Evolutionary conservation across 2,329 filamentous ascomycete genomes (phyloP).

Genomic region (Diaporthe longicolla): DNA sequence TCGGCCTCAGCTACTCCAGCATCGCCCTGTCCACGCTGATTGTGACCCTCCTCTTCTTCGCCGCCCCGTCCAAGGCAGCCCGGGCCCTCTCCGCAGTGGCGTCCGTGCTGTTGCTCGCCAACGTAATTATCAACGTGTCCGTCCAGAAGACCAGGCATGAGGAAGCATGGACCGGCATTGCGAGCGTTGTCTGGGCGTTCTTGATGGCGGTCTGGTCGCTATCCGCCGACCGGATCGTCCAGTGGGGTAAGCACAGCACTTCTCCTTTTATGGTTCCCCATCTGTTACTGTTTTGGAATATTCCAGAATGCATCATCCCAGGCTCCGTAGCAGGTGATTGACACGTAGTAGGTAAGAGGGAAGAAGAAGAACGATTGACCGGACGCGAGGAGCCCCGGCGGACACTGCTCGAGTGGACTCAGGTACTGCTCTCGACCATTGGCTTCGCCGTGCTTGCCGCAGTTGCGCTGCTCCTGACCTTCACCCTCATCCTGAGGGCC

Average conservation of each 20-base stretch:
- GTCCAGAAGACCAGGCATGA: conserved; percentile 83
- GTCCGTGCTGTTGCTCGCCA: conserved; percentile 75
- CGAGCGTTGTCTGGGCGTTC: conserved; percentile 86
- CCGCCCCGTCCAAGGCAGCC: conserved; percentile 84
- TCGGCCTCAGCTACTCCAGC: conserved; percentile 86
- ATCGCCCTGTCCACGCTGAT: conserved; percentile 82
- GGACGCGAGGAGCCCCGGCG: conserved; percentile 89
- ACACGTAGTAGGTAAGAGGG: conserved; percentile 73
- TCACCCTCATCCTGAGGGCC: conserved; percentile 83
- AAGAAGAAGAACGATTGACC: conserved; percentile 93
- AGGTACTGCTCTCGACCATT: conserved; percentile 81
- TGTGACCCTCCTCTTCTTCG: conserved; percentile 87
- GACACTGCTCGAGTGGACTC: conserved; percentile 86
- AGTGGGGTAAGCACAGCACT: conserved; percentile 82
- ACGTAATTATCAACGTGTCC: conserved; percentile 84
- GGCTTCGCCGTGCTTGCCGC: conserved; percentile 78
- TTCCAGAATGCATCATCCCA: not conserved
- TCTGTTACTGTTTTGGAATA: conserved; percentile 1
- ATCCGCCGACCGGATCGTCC: conserved; percentile 83
- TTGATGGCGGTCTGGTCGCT: conserved; percentile 85
- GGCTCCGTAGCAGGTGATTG: not conserved
- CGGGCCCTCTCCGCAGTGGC: conserved; percentile 80
- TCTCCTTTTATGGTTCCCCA: not conserved
- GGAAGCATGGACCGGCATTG: conserved; percentile 93
- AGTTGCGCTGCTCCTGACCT: conserved; percentile 81